Conservation (phyloP, 2,329 filamentous ascomycete genomes). For the Thielaviopsis cerberus region DNA sequence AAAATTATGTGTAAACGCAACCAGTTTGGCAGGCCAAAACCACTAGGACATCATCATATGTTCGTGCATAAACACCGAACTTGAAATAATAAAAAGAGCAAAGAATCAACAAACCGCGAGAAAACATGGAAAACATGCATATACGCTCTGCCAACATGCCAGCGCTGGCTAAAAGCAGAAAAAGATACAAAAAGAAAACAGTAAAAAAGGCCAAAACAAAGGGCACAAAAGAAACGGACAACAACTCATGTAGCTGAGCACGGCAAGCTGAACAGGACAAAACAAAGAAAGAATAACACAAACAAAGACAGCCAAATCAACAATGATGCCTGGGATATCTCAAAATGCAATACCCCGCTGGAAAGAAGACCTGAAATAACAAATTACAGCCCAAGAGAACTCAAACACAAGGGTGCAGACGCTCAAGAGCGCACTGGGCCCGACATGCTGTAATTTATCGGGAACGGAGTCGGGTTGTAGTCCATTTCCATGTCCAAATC, state of each 20-base stretch:
- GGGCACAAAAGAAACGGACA: slow-evolving; percentile 7
- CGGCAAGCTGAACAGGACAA: not conserved
- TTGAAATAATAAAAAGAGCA: not conserved
- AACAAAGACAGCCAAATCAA: slow-evolving; percentile 10
- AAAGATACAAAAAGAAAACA: slow-evolving; percentile 2
- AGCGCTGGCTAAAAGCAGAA: slow-evolving; percentile 5
- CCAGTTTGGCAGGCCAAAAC: not conserved
- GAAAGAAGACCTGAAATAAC: too few species aligned
- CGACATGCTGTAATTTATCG: slow-evolving; percentile 15
- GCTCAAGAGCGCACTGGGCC: not conserved
- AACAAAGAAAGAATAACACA: slow-evolving; percentile 2
- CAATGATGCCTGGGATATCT: not conserved
- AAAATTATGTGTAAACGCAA: not conserved
- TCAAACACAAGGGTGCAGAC: too few species aligned
- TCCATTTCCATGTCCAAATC: slow-evolving; percentile 21
- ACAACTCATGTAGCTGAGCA: not conserved
- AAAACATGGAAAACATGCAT: not conserved
- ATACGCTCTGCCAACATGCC: not conserved
- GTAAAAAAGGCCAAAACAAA: not conserved
- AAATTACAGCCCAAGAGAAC: too few species aligned
- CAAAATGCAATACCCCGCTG: too few species aligned
- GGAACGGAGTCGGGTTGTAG: slow-evolving; percentile 26
- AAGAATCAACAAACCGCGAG: not conserved
- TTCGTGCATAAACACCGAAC: not conserved
- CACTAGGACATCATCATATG: not conserved